Base-by-base conservation (phyloP, 2,329 filamentous ascomycete genomes). In the Myriosclerotinia scirpicola region DNA sequence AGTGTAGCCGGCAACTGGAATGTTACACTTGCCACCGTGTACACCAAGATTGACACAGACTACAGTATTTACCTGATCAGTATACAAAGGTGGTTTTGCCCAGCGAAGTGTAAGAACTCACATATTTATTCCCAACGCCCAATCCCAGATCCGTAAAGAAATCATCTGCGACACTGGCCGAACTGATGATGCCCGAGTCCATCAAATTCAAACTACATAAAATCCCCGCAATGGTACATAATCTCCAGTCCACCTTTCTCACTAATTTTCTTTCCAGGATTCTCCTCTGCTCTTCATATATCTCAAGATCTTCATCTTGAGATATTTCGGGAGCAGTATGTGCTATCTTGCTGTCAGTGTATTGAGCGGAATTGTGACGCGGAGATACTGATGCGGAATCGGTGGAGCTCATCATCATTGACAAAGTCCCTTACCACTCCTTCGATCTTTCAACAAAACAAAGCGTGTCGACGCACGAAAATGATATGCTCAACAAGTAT, bases 191-290 rank as follows among this genome's bases (percentile, higher is more conserved):
- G 52, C 87, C 88, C 59, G 84, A 86, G 78, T 91, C 89, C 17
- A 91, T 81, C 15, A 92, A 79, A 75, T 91, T 88, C 67, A 91
- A 81, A 69, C 84, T 87, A 78, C 87, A 90, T 3, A 91, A 79
- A n/a, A 91, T 82, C 1, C 88, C 88, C 1, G 88, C 88, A 69
- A 92, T 90, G 36, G 84, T 88, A 77, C 88, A 91, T 3, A 91
- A 80, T 34, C 89, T 83, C 54, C 90, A 73, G 74, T 91, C 89
- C 63, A 90, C 82, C 75, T 90, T 90, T 67, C 82, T 79, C 22
- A 87, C 83, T 40, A 90, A 78, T 53, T 76, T 80, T 42, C 76
- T 79, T 71, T 84, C 73, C 46, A 70, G n/a, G 30, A 40, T 42
- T 38, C 46, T 54, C 36, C 66, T 64, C 14, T 26, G 42, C 9